A percentile compares a stretch with the other conserved stretches of the same genome.
Evolutionary conservation across 2,329 filamentous ascomycete species (phyloP).

Genomic region (Hypocrella siamensis): DNA sequence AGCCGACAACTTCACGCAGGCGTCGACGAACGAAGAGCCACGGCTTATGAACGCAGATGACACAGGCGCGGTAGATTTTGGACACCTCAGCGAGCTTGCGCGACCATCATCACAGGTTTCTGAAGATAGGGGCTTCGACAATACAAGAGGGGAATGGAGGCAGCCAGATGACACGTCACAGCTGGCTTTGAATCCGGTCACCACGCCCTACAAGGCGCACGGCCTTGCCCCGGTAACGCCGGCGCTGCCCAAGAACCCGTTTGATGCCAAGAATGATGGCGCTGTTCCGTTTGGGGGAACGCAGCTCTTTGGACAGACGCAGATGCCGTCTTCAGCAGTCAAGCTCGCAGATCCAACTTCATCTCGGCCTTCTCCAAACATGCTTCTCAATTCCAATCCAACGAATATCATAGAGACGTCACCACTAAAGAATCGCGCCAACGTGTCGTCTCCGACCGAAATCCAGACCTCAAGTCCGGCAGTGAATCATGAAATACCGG

Average conservation of each 20-base stretch:
- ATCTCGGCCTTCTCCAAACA: constrained; percentile 37
- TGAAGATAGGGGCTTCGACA: constrained; percentile 23
- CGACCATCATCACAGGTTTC: constrained; percentile 25
- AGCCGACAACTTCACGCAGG: constrained; percentile 10
- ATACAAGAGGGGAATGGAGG: constrained; percentile 23
- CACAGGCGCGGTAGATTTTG: constrained; percentile 33
- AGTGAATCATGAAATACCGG: constrained; percentile 14
- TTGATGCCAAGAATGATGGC: constrained; percentile 19
- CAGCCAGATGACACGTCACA: constrained; percentile 17
- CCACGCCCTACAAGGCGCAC: constrained; percentile 16
- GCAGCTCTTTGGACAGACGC: constrained; percentile 40
- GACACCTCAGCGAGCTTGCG: constrained; percentile 17
- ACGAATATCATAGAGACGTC: constrained; percentile 28
- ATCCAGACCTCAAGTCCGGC: constrained; percentile 25
- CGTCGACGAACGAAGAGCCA: constrained; percentile 13
- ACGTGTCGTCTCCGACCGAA: constrained; percentile 28
- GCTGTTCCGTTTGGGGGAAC: constrained; percentile 21
- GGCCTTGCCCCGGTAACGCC: constrained; percentile 31
- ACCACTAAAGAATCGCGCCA: constrained; percentile 31
- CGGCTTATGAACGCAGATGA: constrained; percentile 29
- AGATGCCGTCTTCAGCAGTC: constrained; percentile 33
- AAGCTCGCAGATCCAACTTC: constrained; percentile 38
- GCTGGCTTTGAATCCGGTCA: constrained; percentile 11
- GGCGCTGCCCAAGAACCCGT: constrained; percentile 30
- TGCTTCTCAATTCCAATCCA: constrained; percentile 29